Evolutionary conservation across 306 rosid species (phyloP).

Genomic region (Ochetophila trinervis): DNA sequence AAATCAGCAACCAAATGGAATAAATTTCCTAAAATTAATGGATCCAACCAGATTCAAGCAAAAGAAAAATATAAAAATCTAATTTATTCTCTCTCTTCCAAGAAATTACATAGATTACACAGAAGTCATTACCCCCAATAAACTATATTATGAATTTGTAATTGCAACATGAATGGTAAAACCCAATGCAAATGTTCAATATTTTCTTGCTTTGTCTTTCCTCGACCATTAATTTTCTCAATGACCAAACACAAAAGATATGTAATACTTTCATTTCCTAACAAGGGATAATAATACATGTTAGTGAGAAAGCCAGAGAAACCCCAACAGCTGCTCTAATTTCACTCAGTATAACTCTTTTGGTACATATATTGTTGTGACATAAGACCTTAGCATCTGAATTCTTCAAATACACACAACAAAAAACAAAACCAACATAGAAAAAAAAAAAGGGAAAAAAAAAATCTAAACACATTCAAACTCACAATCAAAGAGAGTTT

Average conservation of each 20-base stretch:
- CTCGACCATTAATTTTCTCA: background rate
- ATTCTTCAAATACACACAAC: background rate
- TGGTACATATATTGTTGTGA: background rate
- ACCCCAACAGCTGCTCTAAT: conserved; percentile 17
- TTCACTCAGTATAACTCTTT: conserved; percentile 7
- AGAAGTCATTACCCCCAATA: too few species aligned
- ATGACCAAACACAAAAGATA: background rate
- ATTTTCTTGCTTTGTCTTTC: background rate
- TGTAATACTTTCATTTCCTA: background rate
- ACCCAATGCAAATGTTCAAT: background rate
- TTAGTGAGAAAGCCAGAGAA: background rate
- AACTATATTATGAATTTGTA: background rate
- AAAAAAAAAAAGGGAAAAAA: background rate
- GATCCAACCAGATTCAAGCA: too few species aligned
- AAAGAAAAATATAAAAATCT: too few species aligned
- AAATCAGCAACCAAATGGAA: too few species aligned
- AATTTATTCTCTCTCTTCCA: too few species aligned
- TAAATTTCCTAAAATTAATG: too few species aligned
- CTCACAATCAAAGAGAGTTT: background rate
- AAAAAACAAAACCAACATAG: background rate
- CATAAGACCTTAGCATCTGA: conserved; percentile 1
- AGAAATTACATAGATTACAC: too few species aligned
- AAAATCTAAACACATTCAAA: background rate
- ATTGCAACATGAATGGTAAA: background rate
- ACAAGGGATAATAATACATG: background rate